A percentile compares a stretch with the other conserved stretches of the same genome.
Conservation (phyloP, 768 basidiomycete genomes). For the Hebeloma cylindrosporum region DNA sequence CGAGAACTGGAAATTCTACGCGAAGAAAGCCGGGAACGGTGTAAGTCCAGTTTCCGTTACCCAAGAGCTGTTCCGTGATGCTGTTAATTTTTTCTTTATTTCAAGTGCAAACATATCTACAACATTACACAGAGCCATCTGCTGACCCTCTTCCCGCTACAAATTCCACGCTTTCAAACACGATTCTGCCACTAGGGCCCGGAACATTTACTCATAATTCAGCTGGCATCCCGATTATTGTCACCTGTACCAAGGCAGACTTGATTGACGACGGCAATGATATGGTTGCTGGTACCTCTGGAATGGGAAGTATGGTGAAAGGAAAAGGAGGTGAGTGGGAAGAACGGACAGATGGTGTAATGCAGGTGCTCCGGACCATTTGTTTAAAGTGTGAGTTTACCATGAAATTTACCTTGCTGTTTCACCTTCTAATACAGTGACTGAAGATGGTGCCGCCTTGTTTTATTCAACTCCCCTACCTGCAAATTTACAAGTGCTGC, state of each 20-base stretch:
- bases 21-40: conserved; percentile 80
- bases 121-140: conserved; percentile 86
- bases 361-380: conserved; percentile 92
- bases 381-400: conserved; percentile 81
- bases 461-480: conserved; percentile 91
- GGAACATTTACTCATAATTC: conserved; percentile 87
- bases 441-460: conserved; percentile 81
- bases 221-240: conserved; percentile 82
- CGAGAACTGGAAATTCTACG: conserved; percentile 72
- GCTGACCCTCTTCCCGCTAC: conserved; percentile 61
- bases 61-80: neutral
- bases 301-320: conserved; percentile 90
- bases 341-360: conserved; percentile 90
- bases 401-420: neutral
- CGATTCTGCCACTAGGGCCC: conserved; percentile 78
- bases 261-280: conserved; percentile 83
- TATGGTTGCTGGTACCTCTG: conserved; percentile 70
- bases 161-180: conserved; percentile 59
- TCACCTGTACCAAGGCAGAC: conserved; percentile 92
- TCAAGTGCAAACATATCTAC: conserved; percentile 83
- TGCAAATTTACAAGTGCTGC: conserved; percentile 67
- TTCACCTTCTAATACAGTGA: neutral
- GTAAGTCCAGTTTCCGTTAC: conserved; percentile 46
- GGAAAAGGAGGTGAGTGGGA: conserved; percentile 94
- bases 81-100: conserved; percentile 7